Evolutionary conservation across 495 filamentous ascomycete genomes (phyloP), one percentile per base, ranked within the genome.

Genomic region (Lophiostoma macrostomum): DNA sequence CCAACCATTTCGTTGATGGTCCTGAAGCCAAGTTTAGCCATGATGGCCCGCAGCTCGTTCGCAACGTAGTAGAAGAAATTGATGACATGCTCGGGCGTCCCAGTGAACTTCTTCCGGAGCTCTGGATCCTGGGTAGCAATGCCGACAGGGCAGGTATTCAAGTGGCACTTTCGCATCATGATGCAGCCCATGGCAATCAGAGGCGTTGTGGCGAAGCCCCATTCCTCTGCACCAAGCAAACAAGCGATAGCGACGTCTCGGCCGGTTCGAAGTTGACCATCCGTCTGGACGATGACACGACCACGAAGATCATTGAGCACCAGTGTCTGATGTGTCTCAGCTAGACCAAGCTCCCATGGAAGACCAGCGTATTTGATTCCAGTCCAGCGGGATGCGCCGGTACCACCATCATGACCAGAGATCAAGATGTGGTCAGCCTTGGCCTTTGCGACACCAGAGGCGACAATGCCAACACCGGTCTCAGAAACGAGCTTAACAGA

Each of bases 41-140:
- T 97, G 72, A 99, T 96, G 14, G 93, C 91, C 56, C 93, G 85
- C 53, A 99, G 83, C 75, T 99, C 93, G 64, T 99, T 99, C 55
- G 94, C 84, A 39, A 99, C 79, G 63, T 99, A 99, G 74, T 96
- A 99, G 75, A 99, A 99, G 79, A 97, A 99, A 77, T 99, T 99
- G 71, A 99, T 99, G 37, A 96, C 93, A 66, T 99, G 89, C 71
- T 99, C 93, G 5, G 93, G 91, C 0, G 88, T 90, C 25, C 93
- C 94, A 34, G 80, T 78, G 72, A 99, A 97, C 74, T 96, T 99
- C 76, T 90, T 88, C 18, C 94, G 82, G 2, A 99, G 81, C 64
- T 94, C 90, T 5, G 89, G 88, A 61, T 99, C 94, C 66, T 99
- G 93, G 5, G 93, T 96, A 0, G 93, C 93, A 44, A 99, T 96